Base-by-base conservation (phyloP, 345 rosid species). In the Heritiera littoralis region DNA sequence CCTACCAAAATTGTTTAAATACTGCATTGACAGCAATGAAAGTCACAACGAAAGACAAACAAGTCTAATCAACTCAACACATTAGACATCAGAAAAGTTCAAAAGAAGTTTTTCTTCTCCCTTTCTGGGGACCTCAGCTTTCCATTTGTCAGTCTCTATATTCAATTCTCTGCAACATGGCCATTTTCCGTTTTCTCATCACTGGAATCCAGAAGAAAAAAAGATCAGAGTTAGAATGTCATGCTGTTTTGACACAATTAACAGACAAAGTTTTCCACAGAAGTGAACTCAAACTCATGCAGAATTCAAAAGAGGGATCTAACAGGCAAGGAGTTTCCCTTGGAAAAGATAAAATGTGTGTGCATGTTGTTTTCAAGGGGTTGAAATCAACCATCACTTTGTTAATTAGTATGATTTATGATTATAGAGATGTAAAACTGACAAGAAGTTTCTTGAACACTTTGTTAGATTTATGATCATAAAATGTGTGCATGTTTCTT, bases 1-100 rank as follows among this genome's bases (percentile, higher is more conserved):
- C 85, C 87, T 85, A 85, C 77, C 89, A 88, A 88, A 88, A 88
- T 79, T 88, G 79, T 79, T 78, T 82, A 84, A 81, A 76, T 67
- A 81, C 68, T 38, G 76, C 78, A 63, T 66, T 41, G 72, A 68
- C 77, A 55, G 51, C 35, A 74, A 66, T 17, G 58, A 72, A 30
- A 74, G 78, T 74, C 70, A 9, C 9, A 18, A 66, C 72, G 77
- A 79, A 79, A 78, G 60, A 78, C 48, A 82, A 75, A 73, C 72
- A 76, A 82, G 45, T 49, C 51, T 23, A 78, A 75, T 49, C 74
- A 40, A 73, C 72, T 67, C 71, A 75, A 79, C 82, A 76, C 35
- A 72, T 78, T 76, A 56, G 66, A 78, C 82, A 75, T 65, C 56
- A 13, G 76, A 75, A 54, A 60, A 74, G 45, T 76, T 72, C 43